Percentiles rank a stretch among this genome's conserved stretches.
Evolutionary conservation across 441 rosid genomes (phyloP).

Genomic region (Macaranga tanarius): DNA sequence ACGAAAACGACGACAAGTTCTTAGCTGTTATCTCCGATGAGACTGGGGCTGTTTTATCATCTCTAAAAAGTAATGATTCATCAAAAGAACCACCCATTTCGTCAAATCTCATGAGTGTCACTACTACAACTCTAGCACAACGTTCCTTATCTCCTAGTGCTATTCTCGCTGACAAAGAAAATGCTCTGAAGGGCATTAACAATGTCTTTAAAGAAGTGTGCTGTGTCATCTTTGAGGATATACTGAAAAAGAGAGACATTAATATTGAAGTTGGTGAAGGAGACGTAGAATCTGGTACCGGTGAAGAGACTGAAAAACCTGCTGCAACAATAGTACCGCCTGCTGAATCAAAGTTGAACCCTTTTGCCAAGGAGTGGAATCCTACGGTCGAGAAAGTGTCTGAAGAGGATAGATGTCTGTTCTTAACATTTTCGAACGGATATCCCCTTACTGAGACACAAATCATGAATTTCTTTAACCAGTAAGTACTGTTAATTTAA

Average conservation of each 20-base stretch:
- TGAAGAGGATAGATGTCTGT: constrained; percentile 37
- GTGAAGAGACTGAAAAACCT: background rate
- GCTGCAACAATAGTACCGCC: background rate
- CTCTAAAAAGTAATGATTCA: background rate
- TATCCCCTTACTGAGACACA: constrained; percentile 35
- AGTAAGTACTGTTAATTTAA: constrained; percentile 21
- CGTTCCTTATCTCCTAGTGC: background rate
- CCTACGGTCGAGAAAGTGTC: constrained; percentile 22
- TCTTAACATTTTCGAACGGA: constrained; percentile 47
- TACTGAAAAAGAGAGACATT: background rate
- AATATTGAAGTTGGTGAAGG: background rate
- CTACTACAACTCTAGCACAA: constrained; percentile 4
- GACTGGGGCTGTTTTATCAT: constrained; percentile 7
- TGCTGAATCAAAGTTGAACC: constrained; percentile 22
- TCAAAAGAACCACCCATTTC: background rate
- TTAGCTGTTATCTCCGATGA: constrained; percentile 9
- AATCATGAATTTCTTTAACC: constrained; percentile 30
- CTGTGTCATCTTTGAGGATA: constrained; percentile 4
- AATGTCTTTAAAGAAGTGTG: background rate
- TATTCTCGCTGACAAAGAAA: constrained; percentile 16
- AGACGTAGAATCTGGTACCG: background rate
- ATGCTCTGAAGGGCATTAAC: background rate
- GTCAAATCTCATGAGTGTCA: constrained; percentile 2
- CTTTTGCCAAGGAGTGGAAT: constrained; percentile 41
- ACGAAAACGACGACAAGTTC: constrained; percentile 19